Conservation (phyloP, 805 yeast genomes). For the Lipomyces japonicus region DNA sequence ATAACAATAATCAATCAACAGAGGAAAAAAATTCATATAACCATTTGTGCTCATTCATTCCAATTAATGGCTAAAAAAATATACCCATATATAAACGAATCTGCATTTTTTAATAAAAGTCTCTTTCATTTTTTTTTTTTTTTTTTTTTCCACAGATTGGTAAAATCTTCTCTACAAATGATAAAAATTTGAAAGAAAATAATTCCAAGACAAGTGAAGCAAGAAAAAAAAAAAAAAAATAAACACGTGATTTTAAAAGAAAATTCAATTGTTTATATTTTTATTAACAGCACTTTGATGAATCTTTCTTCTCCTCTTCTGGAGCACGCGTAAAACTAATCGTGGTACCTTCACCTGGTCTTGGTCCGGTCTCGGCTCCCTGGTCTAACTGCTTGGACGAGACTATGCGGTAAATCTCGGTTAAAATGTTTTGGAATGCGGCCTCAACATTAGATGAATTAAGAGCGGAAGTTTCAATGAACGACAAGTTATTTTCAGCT, state of each 20-base stretch:
- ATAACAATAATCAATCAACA: no score
- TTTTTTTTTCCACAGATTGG: no score
- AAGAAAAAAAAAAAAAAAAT: background rate
- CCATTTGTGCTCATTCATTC: no score
- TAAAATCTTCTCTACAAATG: no score
- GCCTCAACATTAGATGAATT: slow-evolving; percentile 91
- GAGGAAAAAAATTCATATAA: no score
- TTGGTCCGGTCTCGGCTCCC: slow-evolving; percentile 61
- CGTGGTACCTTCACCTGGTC: slow-evolving; percentile 82
- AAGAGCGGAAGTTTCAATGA: slow-evolving; percentile 94
- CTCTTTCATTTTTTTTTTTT: no score
- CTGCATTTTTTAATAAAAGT: no score
- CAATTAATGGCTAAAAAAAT: no score
- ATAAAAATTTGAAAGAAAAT: slow-evolving; percentile 1
- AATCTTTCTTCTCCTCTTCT: slow-evolving; percentile 47
- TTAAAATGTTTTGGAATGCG: slow-evolving; percentile 88
- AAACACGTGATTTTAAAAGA: background rate
- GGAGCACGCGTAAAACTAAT: slow-evolving; percentile 92
- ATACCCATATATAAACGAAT: no score
- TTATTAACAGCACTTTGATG: slow-evolving; percentile 60
- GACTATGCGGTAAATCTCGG: slow-evolving; percentile 91
- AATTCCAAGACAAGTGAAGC: background rate
- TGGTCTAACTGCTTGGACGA: slow-evolving; percentile 88
- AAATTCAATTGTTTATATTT: slow-evolving; percentile 1
- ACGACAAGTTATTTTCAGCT: slow-evolving; percentile 80